phyloP scores from a whole-genome alignment of 345 rosid species.

The Lepidium africanum region DNA sequence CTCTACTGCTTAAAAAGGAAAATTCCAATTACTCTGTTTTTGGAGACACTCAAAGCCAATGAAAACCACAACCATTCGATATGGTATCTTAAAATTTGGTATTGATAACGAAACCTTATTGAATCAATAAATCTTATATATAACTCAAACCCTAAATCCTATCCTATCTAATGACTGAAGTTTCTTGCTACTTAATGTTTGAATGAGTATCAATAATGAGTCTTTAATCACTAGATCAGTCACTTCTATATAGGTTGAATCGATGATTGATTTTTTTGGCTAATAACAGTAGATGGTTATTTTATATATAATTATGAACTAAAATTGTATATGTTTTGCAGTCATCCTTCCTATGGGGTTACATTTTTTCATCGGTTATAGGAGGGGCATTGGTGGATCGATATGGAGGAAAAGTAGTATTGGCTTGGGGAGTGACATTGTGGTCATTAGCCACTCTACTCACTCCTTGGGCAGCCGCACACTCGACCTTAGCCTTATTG shows the following conservation, averaged over 20 bases:
- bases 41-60: not conserved
- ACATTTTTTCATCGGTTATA: conserved; percentile 75
- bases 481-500: conserved; percentile 62
- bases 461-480: conserved; percentile 88
- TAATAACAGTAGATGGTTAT: not conserved
- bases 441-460: conserved; percentile 92
- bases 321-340: conserved; percentile 19
- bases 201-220: not conserved
- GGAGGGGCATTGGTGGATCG: conserved; percentile 88
- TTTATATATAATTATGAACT: not conserved
- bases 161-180: too few species aligned
- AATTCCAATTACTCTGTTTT: not conserved
- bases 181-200: not conserved
- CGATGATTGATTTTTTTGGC: not conserved
- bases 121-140: too few species aligned
- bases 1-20: not conserved
- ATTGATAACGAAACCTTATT: too few species aligned
- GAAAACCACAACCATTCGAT: not conserved
- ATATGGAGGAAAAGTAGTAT: conserved; percentile 77
- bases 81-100: not conserved
- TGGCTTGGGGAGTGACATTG: conserved; percentile 81
- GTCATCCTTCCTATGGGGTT: conserved; percentile 98
- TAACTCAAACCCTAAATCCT: too few species aligned
- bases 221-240: not conserved
- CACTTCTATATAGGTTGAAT: not conserved